Percentiles rank a stretch among this genome's conserved stretches.
Conservation (phyloP, 257 asterid genomes). For the Osmanthus fragrans region DNA sequence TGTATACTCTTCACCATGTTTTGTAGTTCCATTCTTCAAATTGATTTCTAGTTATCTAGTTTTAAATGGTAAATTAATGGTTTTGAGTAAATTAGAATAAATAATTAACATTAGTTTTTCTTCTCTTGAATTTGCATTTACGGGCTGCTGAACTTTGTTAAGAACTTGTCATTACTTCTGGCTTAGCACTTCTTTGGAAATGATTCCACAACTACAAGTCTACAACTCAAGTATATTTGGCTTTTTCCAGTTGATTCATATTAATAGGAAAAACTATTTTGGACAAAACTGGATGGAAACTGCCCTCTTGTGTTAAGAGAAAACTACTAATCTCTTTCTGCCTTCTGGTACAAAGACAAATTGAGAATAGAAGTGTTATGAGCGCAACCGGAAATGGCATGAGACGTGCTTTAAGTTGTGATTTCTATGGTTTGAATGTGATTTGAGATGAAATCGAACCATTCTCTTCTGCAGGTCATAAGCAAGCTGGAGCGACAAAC, state of each 20-base stretch:
- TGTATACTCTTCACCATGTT: neutral
- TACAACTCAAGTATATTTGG: neutral
- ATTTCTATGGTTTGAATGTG: neutral
- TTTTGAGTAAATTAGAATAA: neutral
- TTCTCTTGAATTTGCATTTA: neutral
- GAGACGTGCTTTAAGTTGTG: neutral
- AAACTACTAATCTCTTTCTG: neutral
- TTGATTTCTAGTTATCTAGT: neutral
- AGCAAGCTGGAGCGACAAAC: conserved; percentile 72
- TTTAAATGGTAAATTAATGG: neutral
- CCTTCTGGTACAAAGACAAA: neutral
- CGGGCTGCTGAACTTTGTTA: neutral
- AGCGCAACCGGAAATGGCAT: neutral
- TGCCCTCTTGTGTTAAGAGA: neutral
- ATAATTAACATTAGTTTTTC: neutral
- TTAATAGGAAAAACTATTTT: neutral
- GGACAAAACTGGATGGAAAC: neutral
- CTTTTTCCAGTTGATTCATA: neutral
- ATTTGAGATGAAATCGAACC: neutral
- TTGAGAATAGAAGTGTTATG: neutral
- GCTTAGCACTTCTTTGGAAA: neutral
- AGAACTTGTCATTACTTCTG: neutral
- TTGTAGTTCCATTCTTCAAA: neutral
- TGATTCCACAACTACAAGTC: neutral
- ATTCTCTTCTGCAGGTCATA: conserved; percentile 55